phyloP scores from a whole-genome alignment of 768 basidiomycete species.

The Trametes sanguinea region DNA sequence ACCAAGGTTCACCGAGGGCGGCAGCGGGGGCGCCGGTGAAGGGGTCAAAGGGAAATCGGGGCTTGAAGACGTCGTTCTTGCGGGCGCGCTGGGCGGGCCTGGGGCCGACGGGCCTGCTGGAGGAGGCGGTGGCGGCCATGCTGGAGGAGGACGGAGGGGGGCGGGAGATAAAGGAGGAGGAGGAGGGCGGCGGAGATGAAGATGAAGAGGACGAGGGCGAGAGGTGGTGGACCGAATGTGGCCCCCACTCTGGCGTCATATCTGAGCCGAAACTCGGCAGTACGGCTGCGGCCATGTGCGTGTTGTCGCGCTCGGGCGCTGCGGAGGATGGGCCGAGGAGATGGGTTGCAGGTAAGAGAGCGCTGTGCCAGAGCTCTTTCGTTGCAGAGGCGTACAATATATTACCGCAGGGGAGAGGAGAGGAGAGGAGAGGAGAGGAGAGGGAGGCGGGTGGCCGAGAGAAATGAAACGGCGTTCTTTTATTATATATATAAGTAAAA shows the following conservation, averaged over 20 bases:
- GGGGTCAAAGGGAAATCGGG: slow-evolving; percentile 39
- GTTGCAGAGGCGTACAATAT: too few species aligned
- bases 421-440: neutral
- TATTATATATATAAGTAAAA: too few species aligned
- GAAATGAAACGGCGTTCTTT: too few species aligned
- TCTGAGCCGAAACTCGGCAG: slow-evolving; percentile 9
- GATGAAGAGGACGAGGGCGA: neutral
- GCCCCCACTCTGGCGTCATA: slow-evolving; percentile 22
- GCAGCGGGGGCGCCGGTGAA: slow-evolving; percentile 30
- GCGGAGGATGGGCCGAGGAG: neutral
- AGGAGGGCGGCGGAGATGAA: neutral
- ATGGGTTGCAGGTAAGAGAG: neutral
- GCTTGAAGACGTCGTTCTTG: slow-evolving; percentile 33
- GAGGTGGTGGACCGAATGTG: neutral
- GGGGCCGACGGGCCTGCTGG: slow-evolving; percentile 8
- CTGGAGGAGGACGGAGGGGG: neutral
- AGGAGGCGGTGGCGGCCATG: slow-evolving; percentile 17
- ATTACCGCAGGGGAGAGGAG: too few species aligned
- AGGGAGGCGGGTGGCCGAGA: neutral
- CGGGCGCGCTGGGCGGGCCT: slow-evolving; percentile 3
- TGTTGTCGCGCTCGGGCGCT: neutral
- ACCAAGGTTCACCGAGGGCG: slow-evolving; percentile 33
- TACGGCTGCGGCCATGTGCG: slow-evolving; percentile 5
- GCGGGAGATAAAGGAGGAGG: neutral
- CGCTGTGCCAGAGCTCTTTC: too few species aligned